Evolutionary conservation across 1,284 basidiomycete genomes (phyloP).

Genomic region (Cutaneotrichosporon sp.): DNA sequence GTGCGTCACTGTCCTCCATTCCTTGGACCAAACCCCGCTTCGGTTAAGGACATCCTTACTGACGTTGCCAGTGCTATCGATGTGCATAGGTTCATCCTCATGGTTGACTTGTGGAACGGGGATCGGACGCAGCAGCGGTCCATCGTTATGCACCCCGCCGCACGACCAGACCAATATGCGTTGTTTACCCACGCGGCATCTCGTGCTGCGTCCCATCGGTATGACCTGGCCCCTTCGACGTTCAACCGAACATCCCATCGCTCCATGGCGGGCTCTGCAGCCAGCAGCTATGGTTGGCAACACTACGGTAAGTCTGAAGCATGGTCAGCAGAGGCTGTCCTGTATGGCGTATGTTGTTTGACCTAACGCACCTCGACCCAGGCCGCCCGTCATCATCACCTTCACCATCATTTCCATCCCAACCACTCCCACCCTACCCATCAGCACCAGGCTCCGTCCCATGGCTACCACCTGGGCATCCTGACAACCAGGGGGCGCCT

Average conservation of each 20-base stretch:
- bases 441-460: background rate
- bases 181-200: slow-evolving; percentile 23
- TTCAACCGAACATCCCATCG: slow-evolving; percentile 7
- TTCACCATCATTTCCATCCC: slow-evolving; percentile 9
- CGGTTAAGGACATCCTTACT: background rate
- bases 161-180: slow-evolving; percentile 27
- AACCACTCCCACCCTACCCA: background rate
- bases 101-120: slow-evolving; percentile 81
- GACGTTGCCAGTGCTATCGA: slow-evolving; percentile 56
- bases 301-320: slow-evolving; percentile 11
- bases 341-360: background rate
- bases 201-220: slow-evolving; percentile 9
- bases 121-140: slow-evolving; percentile 78
- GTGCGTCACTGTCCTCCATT: slow-evolving; percentile 57
- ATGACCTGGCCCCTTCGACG: slow-evolving; percentile 6
- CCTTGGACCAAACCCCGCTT: background rate
- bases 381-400: slow-evolving; percentile 6
- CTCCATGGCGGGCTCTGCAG: background rate
- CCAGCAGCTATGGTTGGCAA: slow-evolving; percentile 4
- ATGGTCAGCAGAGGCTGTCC: background rate
- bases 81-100: slow-evolving; percentile 78
- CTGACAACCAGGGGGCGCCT: background rate
- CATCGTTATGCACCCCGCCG: slow-evolving; percentile 73
- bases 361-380: background rate
- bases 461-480: slow-evolving; percentile 2